Conservation (phyloP, 2,329 filamentous ascomycete genomes). For the Trichophyton rubrum region DNA sequence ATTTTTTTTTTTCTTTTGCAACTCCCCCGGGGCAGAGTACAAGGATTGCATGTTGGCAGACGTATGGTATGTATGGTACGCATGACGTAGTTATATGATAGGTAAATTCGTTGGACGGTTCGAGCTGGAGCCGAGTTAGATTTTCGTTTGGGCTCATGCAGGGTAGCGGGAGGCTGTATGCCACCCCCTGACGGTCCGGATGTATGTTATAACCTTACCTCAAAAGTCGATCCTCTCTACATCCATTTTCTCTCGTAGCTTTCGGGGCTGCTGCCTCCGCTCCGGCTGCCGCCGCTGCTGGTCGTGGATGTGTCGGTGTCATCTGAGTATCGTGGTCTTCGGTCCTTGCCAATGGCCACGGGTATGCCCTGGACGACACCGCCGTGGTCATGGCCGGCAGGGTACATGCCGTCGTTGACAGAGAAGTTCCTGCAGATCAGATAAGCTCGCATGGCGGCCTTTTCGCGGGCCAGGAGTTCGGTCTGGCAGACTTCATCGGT, state of each 20-base stretch:
- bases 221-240: neutral
- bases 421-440: slow-evolving; percentile 98
- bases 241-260: slow-evolving; percentile 16
- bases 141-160: neutral
- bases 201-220: slow-evolving; percentile 12
- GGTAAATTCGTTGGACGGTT: too few relatives aligned
- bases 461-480: slow-evolving; percentile 74
- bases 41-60: too few relatives aligned
- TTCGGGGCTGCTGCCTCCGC: slow-evolving; percentile 44
- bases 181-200: slow-evolving; percentile 9
- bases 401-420: slow-evolving; percentile 79
- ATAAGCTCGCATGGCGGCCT: slow-evolving; percentile 88
- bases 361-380: slow-evolving; percentile 49
- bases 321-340: slow-evolving; percentile 38
- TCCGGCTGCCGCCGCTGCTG: slow-evolving; percentile 36
- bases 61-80: too few relatives aligned
- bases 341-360: slow-evolving; percentile 51
- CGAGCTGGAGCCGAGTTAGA: slow-evolving; percentile 23
- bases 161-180: slow-evolving; percentile 3
- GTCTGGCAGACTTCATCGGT: slow-evolving; percentile 77
- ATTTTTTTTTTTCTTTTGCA: slow-evolving; percentile 32
- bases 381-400: slow-evolving; percentile 42
- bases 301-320: slow-evolving; percentile 35
- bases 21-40: too few relatives aligned
- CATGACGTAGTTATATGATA: too few relatives aligned